Evolutionary conservation across 2,329 filamentous ascomycete species (phyloP), one percentile per base, ranked within the genome.

Genomic region (Aspergillus sp.): DNA sequence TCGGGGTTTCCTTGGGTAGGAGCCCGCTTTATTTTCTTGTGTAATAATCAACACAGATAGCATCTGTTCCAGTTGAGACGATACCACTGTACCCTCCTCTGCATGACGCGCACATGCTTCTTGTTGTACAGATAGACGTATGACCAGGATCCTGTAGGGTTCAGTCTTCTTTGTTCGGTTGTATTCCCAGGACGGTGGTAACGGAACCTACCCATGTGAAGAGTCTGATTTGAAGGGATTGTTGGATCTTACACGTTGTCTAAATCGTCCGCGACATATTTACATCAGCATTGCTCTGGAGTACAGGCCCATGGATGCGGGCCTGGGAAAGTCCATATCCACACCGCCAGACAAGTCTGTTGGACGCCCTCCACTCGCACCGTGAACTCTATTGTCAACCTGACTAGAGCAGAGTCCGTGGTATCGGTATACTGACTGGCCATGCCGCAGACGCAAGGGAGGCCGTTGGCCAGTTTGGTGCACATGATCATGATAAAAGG

Each of bases 361-460:
- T 30, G 26, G 26, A 30, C 26, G 9, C 26, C 26, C 26, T 30
- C 26, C 26, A 9, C 26, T 30, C 26, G 26, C 26, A 3, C 10
- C 26, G 26, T 30, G 26, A 30, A 42, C 19, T 13, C 16, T 4
- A 20, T 42, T 42, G 40, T 13, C 40, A 42, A 42, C 40, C 19
- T 17, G 17, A 42, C 40, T 11, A 22, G 40, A 19, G 10, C 19
- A 24, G 19, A 38, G 35, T n/a, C 35, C 35, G 14, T n/a, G 16
- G 13, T 17, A 38, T 38, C 14, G 35, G 35, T 17, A 17, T 30
- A 19, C 22, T 41, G 33, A 49, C 20, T 36, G 26, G 10, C 8
- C 10, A 30, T 42, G 50, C 49, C 17, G 47, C 49, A 48, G 49
- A 51, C 32, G 56, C 46, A 56, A 58, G 40, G 53, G 50, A 56